Evolutionary conservation across 176 grass and related monocot genomes (phyloP), one percentile per base, ranked within the genome.

Genomic region (Hyparrhenia diplandra): DNA sequence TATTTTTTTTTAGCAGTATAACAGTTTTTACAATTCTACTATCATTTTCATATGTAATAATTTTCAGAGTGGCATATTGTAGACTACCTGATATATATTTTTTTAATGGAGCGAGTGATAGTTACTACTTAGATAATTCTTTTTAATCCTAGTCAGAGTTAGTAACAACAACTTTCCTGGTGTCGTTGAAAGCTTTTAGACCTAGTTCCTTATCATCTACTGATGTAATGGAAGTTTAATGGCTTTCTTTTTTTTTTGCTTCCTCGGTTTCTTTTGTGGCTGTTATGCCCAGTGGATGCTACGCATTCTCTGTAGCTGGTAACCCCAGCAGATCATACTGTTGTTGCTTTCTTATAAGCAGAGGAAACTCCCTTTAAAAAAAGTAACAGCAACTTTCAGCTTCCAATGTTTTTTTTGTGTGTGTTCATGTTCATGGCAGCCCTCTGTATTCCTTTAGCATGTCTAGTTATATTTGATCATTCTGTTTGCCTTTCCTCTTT

Each of bases 401-500:
- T 79, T 46, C 25, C 47, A 10, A 55, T 42, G 1, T 34, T 72
- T 87, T 17, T 17, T 58, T 2, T 73, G 13, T 57, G 21, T 66
- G 21, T 66, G 12, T 18, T 77, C 71, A 70, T 7, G 32, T 30
- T 71, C 71, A 69, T 74, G 31, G 74, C n/a, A 23, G 61, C 51
- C 71, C 82, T 45, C 76, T 27, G 28, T 75, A 1, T 54, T 12
- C n/a, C 6, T 18, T 37, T 66, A 69, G 37, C 47, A 46, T 80
- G 10, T 23, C 30, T 67, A 55, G 40, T 61, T 61, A 13, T 32
- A 74, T 79, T 82, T 63, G 55, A 77, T 42, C 69, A 25, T 67
- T 80, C 49, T 62, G 17, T 77, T 61, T 14, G 46, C 59, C 24
- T 60, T 81, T 42, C 16, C n/a, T 40, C 18, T 59, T 78, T 69